Base-by-base conservation (phyloP, 176 grass and related monocot genomes). In the Rhynchospora breviuscula region DNA sequence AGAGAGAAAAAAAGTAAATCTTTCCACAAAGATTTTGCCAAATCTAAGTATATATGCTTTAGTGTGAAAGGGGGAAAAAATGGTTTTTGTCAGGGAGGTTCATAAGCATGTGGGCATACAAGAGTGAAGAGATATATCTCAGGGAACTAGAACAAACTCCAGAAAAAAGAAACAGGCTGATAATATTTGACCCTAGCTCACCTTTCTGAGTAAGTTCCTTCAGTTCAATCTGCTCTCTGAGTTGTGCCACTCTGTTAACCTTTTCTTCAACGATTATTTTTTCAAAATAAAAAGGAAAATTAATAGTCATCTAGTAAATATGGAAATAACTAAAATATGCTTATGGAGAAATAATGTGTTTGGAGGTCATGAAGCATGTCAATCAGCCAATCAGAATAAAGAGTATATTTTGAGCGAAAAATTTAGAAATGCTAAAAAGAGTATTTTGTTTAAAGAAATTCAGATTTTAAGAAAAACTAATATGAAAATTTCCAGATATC, bases 141-240 rank as follows among this genome's bases (percentile, higher is more conserved):
- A 7, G 12, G 63, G 63, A 29, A 67, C 26, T 67, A 12, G 31
- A 35, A 67, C 63, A 10, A 67, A 67, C 29, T 69, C 17, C 45
- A 67, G 35, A 72, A 40, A 57, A 68, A 40, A 58, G 14, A 59
- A 78, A 51, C 7, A 19, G 31, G 46, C 29, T 29, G 47, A 81
- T 11, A 77, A 21, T 33, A 22, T 56, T 56, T 12, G 19, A 13
- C 19, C 53, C 13, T 26, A 79, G 78, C 80, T 86, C 80, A 94
- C 95, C 91, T 78, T 94, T 88, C 89, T 85, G 87, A 88, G 87
- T 67, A 86, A 85, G 57, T 88, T 84, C 85, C 90, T 94, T 98
- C 52, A 82, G 80, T 79, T 98, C 92, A 91, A 90, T 81, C 84
- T 98, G 87, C 63, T 94, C 92, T 68, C 89, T 86, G 81, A 98